Evolutionary conservation across 768 basidiomycete genomes (phyloP).

Genomic region (Mycena polygramma): DNA sequence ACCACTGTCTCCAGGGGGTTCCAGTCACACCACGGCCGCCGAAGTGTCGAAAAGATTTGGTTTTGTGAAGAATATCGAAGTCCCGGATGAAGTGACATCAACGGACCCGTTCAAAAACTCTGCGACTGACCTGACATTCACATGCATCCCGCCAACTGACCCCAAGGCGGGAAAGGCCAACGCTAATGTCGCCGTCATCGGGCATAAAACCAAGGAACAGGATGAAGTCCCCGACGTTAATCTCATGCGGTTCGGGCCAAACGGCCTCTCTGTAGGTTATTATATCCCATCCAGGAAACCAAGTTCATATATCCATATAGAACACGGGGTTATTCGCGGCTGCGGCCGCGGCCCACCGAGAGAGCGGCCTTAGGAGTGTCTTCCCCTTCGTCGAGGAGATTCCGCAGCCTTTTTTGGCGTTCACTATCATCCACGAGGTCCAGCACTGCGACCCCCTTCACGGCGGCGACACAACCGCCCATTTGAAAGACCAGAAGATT

Average conservation of each 20-base stretch:
- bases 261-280: neutral
- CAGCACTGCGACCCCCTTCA: neutral
- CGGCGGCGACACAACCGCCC: neutral
- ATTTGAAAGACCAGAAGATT: neutral
- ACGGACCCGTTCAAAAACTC: neutral
- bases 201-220: too few species aligned
- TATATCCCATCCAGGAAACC: neutral
- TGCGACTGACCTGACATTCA: neutral
- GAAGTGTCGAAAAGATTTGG: neutral
- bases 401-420: neutral
- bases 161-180: neutral
- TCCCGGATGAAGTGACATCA: neutral
- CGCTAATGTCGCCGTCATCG: too few species aligned
- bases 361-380: neutral
- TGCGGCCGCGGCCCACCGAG: neutral
- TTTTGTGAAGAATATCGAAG: neutral
- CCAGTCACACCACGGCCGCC: neutral
- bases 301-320: neutral
- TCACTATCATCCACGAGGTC: conserved; percentile 18
- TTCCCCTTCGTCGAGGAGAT: neutral
- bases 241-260: neutral
- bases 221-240: conserved; percentile 3
- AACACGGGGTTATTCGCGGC: neutral
- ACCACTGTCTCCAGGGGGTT: neutral
- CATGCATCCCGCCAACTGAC: neutral